A percentile compares a stretch with the other conserved stretches of the same genome.
phyloP scores from a whole-genome alignment of 371 early-diverging fungal genomes.

The Fennellomyces sp. region DNA sequence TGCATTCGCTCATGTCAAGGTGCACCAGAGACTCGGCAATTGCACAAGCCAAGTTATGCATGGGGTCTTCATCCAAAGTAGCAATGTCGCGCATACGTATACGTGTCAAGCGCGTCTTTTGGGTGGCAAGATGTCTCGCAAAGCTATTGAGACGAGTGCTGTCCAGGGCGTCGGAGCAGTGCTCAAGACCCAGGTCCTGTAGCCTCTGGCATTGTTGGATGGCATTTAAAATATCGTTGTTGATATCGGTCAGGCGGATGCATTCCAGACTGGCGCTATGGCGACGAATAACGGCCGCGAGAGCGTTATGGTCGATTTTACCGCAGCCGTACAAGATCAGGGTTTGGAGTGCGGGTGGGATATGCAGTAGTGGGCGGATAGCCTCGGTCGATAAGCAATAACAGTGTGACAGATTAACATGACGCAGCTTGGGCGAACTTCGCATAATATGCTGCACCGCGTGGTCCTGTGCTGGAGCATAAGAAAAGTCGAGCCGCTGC shows the following conservation, averaged over 20 bases:
- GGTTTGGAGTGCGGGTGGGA: slow-evolving; percentile 27
- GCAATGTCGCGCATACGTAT: slow-evolving; percentile 44
- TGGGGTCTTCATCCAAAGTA: slow-evolving; percentile 32
- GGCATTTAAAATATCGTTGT: slow-evolving; percentile 30
- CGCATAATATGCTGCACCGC: slow-evolving; percentile 35
- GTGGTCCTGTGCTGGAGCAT: slow-evolving; percentile 44
- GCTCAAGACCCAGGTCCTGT: slow-evolving; percentile 41
- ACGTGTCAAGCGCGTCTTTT: slow-evolving; percentile 12
- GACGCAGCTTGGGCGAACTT: slow-evolving; percentile 23
- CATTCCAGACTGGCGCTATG: slow-evolving; percentile 31
- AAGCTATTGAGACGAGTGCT: slow-evolving; percentile 24
- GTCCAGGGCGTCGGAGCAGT: slow-evolving; percentile 33
- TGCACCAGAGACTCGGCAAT: slow-evolving; percentile 25
- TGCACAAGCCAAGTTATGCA: slow-evolving; percentile 14
- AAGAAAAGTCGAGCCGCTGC: slow-evolving; percentile 38
- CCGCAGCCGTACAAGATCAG: slow-evolving; percentile 45
- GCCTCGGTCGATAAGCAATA: slow-evolving; percentile 45
- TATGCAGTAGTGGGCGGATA: slow-evolving; percentile 33
- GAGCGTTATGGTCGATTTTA: slow-evolving; percentile 29
- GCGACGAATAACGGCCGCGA: slow-evolving; percentile 31
- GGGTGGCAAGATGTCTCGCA: slow-evolving; percentile 3
- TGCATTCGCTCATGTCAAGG: slow-evolving; percentile 47
- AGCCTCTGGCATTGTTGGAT: slow-evolving; percentile 29
- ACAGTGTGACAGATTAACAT: slow-evolving; percentile 44
- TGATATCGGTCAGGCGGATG: slow-evolving; percentile 42